Evolutionary conservation across 2,329 filamentous ascomycete genomes (phyloP).

Genomic region (Mycosphaerella arachidis): DNA sequence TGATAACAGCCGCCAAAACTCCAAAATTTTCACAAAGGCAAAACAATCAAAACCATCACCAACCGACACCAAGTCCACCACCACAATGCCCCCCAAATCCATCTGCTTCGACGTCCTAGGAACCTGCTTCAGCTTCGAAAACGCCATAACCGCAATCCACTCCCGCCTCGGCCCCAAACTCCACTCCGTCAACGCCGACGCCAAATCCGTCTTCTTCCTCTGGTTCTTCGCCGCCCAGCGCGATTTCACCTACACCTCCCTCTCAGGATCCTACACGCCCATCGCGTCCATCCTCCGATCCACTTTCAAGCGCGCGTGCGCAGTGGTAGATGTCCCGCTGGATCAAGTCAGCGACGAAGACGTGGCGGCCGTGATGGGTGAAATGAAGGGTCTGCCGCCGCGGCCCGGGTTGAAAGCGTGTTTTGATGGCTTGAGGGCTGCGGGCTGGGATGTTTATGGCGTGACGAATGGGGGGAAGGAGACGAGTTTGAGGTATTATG

Average conservation of each 20-base stretch:
- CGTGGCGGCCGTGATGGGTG: constrained; percentile 26
- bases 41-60: not conserved
- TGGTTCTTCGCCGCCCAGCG: constrained; percentile 32
- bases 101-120: constrained; percentile 31
- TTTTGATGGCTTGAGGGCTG: constrained; percentile 26
- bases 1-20: not conserved
- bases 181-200: constrained; percentile 11
- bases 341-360: constrained; percentile 23
- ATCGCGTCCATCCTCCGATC: constrained; percentile 26
- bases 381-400: constrained; percentile 19
- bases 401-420: constrained; percentile 26
- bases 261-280: constrained; percentile 26
- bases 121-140: constrained; percentile 30
- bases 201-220: constrained; percentile 28
- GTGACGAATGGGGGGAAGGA: constrained; percentile 30
- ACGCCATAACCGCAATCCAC: constrained; percentile 22
- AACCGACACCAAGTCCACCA: not conserved
- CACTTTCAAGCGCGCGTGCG: constrained; percentile 27
- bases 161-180: constrained; percentile 21
- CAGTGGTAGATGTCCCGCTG: constrained; percentile 23
- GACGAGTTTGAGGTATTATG: constrained; percentile 29
- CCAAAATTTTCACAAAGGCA: not conserved
- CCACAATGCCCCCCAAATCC: constrained; percentile 20
- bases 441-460: constrained; percentile 29
- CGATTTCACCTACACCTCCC: constrained; percentile 30